These are phyloP conservation scores for Botryotinia convoluta DNA, from an alignment of 2,329 filamentous ascomycete genomes.

Conservation along the genomic window DNA sequence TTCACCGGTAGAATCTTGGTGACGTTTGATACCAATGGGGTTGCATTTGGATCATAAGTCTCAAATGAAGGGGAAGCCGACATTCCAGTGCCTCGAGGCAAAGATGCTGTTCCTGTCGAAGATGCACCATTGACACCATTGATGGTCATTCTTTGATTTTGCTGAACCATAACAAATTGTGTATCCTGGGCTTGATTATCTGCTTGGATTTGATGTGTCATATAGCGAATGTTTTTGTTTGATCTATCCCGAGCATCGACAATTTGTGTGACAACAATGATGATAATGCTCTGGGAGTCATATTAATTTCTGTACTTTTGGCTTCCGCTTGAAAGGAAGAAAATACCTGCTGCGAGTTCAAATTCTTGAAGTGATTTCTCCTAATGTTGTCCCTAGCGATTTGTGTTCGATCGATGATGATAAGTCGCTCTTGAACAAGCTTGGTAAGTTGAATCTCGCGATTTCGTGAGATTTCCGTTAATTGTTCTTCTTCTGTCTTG, in stretches of 20 bases:
- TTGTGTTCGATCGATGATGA: conserved; percentile 22
- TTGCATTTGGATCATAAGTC: conserved; percentile 22
- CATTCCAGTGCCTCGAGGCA: conserved; percentile 2
- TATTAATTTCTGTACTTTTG: conserved; percentile 20
- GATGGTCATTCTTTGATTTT: conserved; percentile 24
- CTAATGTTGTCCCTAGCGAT: conserved; percentile 34
- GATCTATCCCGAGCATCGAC: conserved; percentile 29
- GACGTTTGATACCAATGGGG: conserved; percentile 7
- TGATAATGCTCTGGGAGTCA: conserved; percentile 33
- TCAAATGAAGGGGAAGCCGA: not conserved
- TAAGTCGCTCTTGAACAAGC: conserved; percentile 23
- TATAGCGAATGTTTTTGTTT: conserved; percentile 31
- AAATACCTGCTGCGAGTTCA: conserved; percentile 34
- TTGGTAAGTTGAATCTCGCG: conserved; percentile 28
- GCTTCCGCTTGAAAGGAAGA: not conserved
- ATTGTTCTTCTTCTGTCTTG: conserved; percentile 22
- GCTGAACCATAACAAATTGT: conserved; percentile 27
- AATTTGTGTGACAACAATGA: conserved; percentile 34
- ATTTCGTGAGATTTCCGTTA: conserved; percentile 18
- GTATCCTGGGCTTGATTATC: conserved; percentile 23
- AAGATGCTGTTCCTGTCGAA: conserved; percentile 2
- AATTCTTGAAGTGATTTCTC: conserved; percentile 34
- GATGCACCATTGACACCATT: conserved; percentile 15
- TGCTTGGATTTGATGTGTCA: conserved; percentile 32
- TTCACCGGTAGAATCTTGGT: conserved; percentile 29